phyloP scores from a whole-genome alignment of 345 rosid genomes.

The Cochlearia excelsa region DNA sequence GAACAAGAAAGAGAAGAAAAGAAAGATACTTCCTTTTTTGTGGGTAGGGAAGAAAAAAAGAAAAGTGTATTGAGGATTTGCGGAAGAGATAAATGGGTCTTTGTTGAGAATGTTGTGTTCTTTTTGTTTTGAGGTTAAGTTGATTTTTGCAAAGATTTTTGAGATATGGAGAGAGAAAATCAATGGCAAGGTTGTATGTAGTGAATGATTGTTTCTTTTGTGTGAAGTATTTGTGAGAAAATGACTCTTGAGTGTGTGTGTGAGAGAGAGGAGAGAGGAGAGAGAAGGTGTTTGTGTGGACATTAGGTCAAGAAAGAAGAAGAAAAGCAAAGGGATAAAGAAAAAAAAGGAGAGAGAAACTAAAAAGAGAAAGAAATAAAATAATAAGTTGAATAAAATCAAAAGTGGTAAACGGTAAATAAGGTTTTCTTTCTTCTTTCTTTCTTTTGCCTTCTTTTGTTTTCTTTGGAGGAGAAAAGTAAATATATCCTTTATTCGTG shows the following conservation, averaged over 20 bases:
- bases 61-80: slow-evolving; percentile 22
- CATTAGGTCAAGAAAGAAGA: slow-evolving; percentile 45
- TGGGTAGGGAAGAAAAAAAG: slow-evolving; percentile 12
- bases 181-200: slow-evolving; percentile 40
- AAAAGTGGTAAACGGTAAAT: slow-evolving; percentile 39
- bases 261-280: slow-evolving; percentile 31
- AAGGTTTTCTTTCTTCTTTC: slow-evolving; percentile 34
- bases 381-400: too few relatives aligned
- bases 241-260: slow-evolving; percentile 38
- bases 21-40: background rate
- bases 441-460: slow-evolving; percentile 37
- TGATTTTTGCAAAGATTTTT: slow-evolving; percentile 5
- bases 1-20: slow-evolving; percentile 38
- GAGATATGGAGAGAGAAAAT: slow-evolving; percentile 42
- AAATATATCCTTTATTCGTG: slow-evolving; percentile 26
- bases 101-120: slow-evolving; percentile 37
- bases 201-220: slow-evolving; percentile 43
- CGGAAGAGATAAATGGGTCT: slow-evolving; percentile 23
- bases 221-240: slow-evolving; percentile 45
- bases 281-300: slow-evolving; percentile 50
- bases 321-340: slow-evolving; percentile 32
- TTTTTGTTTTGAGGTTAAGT: slow-evolving; percentile 39
- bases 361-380: background rate
- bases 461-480: slow-evolving; percentile 36
- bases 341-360: slow-evolving; percentile 12